These are phyloP conservation scores for Boletus rubroflammeus DNA, from an alignment of 768 basidiomycete species.

Conservation along the genomic window DNA sequence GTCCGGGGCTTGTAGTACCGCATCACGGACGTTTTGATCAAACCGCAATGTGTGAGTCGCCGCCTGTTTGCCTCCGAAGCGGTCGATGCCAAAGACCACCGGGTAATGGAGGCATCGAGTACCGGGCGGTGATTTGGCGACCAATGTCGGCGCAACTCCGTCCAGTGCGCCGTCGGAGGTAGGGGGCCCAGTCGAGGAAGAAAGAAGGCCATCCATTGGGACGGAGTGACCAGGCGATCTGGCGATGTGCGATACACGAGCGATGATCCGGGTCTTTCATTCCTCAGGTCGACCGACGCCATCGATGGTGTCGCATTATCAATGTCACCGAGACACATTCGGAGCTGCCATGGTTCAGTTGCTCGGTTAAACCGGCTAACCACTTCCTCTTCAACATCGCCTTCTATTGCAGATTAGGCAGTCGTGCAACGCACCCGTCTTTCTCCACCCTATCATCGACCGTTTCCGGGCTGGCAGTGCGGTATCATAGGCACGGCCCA, in stretches of 20 bases:
- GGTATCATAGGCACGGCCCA: slow-evolving; percentile 1
- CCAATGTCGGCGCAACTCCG: neutral
- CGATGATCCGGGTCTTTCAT: neutral
- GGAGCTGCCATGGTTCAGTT: slow-evolving; percentile 4
- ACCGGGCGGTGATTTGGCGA: neutral
- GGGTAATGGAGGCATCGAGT: neutral
- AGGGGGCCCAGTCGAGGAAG: neutral
- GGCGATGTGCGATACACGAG: neutral
- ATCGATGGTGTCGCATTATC: neutral
- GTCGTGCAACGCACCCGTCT: neutral
- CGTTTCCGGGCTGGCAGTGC: neutral
- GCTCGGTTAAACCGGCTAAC: neutral
- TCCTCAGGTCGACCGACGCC: no score
- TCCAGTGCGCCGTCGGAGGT: neutral
- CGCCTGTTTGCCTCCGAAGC: neutral
- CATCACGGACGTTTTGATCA: neutral
- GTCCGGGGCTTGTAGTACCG: neutral
- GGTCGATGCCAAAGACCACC: neutral
- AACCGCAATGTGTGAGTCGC: neutral
- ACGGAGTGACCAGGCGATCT: neutral
- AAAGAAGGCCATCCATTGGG: neutral
- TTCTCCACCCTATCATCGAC: slow-evolving; percentile 6
- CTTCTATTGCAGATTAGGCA: neutral
- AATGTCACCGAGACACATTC: neutral
- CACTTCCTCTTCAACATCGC: neutral